A percentile compares a stretch with the other conserved stretches of the same genome.
These are phyloP conservation scores for Neurospora tetraspora DNA, from an alignment of 495 filamentous ascomycete species.

Conservation along the genomic window DNA sequence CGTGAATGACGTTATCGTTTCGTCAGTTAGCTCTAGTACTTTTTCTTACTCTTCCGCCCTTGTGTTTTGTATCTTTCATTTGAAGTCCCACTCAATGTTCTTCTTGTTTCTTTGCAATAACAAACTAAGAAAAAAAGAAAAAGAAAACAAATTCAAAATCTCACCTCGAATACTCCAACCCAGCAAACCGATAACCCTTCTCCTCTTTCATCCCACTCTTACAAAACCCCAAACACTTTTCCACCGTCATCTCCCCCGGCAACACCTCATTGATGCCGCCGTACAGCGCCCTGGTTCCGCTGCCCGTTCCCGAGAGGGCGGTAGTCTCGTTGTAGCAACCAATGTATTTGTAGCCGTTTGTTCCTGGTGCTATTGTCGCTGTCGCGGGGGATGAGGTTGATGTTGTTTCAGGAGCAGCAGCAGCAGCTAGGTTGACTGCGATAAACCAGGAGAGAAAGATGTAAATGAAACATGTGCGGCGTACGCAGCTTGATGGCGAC, in stretches of 20 bases:
- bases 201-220: neutral
- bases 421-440: no score
- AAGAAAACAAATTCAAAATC: neutral
- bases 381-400: constrained; percentile 22
- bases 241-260: constrained; percentile 31
- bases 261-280: constrained; percentile 21
- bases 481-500: neutral
- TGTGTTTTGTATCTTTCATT: neutral
- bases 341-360: constrained; percentile 23
- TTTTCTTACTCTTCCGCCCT: no score
- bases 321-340: constrained; percentile 45
- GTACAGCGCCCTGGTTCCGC: constrained; percentile 22
- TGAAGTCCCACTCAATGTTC: neutral
- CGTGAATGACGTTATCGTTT: no score
- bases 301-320: constrained; percentile 12
- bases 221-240: constrained; percentile 34
- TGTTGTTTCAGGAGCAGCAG: neutral
- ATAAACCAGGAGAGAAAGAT: no score
- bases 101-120: no score
- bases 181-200: constrained; percentile 27
- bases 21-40: no score
- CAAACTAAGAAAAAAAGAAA: no score
- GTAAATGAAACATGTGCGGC: neutral
- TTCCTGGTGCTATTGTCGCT: constrained; percentile 37
- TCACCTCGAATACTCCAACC: constrained; percentile 38